A percentile compares a stretch with the other conserved stretches of the same genome.
Evolutionary conservation across 192 early-diverging fungal genomes (phyloP).

Genomic region (Mortierella alpina): DNA sequence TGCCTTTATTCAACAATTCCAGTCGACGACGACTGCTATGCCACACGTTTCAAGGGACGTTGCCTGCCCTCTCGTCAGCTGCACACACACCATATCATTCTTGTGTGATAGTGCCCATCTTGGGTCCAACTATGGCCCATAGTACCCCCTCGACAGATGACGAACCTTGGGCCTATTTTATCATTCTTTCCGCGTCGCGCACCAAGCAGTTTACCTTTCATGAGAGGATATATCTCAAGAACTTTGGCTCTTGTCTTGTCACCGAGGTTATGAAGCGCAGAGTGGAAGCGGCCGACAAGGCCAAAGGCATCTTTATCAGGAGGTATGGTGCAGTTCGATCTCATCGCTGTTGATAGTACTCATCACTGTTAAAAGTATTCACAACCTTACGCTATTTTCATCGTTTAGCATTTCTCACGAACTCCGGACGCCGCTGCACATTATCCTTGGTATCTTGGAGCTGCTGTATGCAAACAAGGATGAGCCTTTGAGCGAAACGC

Average conservation of each 20-base stretch:
- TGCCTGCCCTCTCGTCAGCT: slow-evolving; percentile 14
- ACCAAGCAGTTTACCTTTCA: slow-evolving; percentile 59
- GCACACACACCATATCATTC: slow-evolving; percentile 28
- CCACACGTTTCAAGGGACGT: slow-evolving; percentile 47
- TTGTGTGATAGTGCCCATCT: slow-evolving; percentile 31
- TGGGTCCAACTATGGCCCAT: slow-evolving; percentile 24
- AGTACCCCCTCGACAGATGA: not conserved
- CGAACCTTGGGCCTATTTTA: slow-evolving; percentile 52
- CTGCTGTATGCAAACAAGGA: slow-evolving; percentile 52
- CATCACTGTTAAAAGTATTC: not conserved
- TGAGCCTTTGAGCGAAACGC: slow-evolving; percentile 30
- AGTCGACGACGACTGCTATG: slow-evolving; percentile 21
- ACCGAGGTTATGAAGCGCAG: slow-evolving; percentile 57
- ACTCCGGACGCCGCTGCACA: slow-evolving; percentile 65
- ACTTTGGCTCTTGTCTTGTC: slow-evolving; percentile 62
- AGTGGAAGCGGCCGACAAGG: slow-evolving; percentile 62
- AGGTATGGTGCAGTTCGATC: slow-evolving; percentile 14
- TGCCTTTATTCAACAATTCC: slow-evolving; percentile 9
- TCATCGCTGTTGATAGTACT: not conserved
- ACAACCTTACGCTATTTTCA: not conserved
- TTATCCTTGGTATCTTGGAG: slow-evolving; percentile 60
- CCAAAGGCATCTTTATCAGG: slow-evolving; percentile 62
- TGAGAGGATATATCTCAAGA: slow-evolving; percentile 59
- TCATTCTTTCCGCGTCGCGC: slow-evolving; percentile 35
- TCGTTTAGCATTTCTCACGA: slow-evolving; percentile 58